A percentile compares a stretch with the other conserved stretches of the same genome.
Evolutionary conservation across 257 asterid species (phyloP).

Genomic region (Solanum medicagineum): DNA sequence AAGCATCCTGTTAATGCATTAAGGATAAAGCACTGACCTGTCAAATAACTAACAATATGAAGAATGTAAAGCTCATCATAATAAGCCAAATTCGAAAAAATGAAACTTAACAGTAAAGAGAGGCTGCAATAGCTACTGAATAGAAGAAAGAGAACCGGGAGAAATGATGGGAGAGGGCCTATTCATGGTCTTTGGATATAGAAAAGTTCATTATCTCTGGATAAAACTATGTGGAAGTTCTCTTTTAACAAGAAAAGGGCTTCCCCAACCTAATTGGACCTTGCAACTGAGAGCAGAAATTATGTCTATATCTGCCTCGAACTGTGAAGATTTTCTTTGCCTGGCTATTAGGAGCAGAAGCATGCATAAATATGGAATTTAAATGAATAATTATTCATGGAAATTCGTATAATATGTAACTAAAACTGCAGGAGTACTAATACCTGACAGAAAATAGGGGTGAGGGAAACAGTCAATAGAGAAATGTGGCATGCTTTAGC

Average conservation of each 20-base stretch:
- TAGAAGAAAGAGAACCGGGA: neutral
- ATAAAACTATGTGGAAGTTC: neutral
- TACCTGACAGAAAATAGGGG: neutral
- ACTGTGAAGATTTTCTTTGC: neutral
- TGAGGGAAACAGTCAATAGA: neutral
- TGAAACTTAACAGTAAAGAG: neutral
- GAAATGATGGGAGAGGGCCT: neutral
- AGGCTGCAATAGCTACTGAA: neutral
- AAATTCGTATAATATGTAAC: neutral
- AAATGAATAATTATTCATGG: neutral
- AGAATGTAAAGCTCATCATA: neutral
- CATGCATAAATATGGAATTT: neutral
- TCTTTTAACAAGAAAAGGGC: neutral
- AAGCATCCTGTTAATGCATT: neutral
- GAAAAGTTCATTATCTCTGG: neutral
- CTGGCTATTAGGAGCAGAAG: neutral
- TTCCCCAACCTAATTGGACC: neutral
- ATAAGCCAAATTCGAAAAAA: neutral
- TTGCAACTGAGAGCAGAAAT: neutral
- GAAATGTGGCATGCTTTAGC: neutral
- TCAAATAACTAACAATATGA: neutral
- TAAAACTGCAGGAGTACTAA: neutral
- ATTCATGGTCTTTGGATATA: neutral
- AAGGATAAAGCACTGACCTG: neutral
- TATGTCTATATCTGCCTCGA: neutral